phyloP scores from a whole-genome alignment of 192 early-diverging fungal species.

The Coemansia sp. region DNA sequence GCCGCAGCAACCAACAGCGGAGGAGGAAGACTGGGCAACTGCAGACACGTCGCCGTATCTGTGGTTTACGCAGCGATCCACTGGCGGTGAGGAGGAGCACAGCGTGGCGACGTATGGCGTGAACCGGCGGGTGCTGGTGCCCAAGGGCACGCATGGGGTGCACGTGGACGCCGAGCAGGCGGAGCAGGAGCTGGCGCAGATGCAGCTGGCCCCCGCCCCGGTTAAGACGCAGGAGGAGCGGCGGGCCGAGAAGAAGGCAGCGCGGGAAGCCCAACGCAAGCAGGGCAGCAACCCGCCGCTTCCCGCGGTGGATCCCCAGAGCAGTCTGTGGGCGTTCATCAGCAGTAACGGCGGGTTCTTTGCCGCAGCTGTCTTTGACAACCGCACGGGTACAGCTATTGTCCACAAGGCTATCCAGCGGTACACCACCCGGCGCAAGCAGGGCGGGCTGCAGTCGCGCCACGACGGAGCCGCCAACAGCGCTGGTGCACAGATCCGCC shows the following conservation, averaged over 20 bases:
- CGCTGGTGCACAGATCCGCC: constrained; percentile 82
- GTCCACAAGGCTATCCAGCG: constrained; percentile 92
- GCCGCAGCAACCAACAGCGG: background rate
- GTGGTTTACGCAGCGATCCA: constrained; percentile 12
- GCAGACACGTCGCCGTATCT: constrained; percentile 8
- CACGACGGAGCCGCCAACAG: constrained; percentile 70
- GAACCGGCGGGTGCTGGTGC: constrained; percentile 25
- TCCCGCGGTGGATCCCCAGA: background rate
- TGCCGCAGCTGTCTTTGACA: constrained; percentile 81
- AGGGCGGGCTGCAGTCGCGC: constrained; percentile 85
- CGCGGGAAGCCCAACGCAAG: background rate
- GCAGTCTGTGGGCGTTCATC: constrained; percentile 65
- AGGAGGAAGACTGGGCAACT: background rate
- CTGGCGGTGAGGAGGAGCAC: background rate
- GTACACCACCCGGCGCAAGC: constrained; percentile 93
- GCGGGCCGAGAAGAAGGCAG: constrained; percentile 3
- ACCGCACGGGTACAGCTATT: constrained; percentile 53
- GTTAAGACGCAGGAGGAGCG: constrained; percentile 10
- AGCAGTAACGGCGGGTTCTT: constrained; percentile 86
- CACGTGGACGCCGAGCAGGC: constrained; percentile 15
- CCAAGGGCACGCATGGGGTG: constrained; percentile 14
- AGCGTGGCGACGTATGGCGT: constrained; percentile 16
- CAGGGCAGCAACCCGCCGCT: background rate
- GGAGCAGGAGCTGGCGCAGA: constrained; percentile 3
- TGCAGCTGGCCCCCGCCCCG: constrained; percentile 24